Evolutionary conservation across 257 asterid genomes (phyloP), one percentile per base, ranked within the genome.

Genomic region (Primulina tabacum): DNA sequence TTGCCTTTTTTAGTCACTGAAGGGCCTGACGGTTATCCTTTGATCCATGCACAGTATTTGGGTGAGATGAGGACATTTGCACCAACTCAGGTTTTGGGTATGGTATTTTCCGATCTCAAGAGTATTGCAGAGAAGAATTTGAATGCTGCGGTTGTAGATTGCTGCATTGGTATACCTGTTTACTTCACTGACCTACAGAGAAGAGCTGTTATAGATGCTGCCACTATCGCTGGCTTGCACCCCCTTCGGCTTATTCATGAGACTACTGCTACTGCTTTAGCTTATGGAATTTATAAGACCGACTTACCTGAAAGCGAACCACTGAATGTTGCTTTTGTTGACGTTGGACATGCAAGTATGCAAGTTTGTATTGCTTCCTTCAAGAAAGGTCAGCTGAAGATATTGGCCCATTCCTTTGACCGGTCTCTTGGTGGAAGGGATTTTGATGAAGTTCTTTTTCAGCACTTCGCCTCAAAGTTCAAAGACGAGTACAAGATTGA

Each of bases 261-360:
- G 78, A 93, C 99, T 4, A 89, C 99, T n/a, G 96, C 99, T 26
- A 93, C 99, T 67, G 97, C 99, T 57, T 64, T 93, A 75, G 97
- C 97, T 14, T 93, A 89, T 80, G 99, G 99, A 60, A 21, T 93
- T 67, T 93, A 93, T 77, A 93, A 93, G 86, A 89, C 96, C 0
- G 99, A 93, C 63, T 75, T 93, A 58, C 97, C 99, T 16, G 99
- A 93, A 69, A 89, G 77, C 63, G 99, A 93, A 30, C 84, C 87
- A 30, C 6, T 90, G 75, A 93, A 90, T 47, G 80, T 93, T 65
- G 99, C 89, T 68, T 90, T 93, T 78, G 82, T 93, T 58, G 99
- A 93, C 60, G 82, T 88, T 40, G 99, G 99, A 18, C 97, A 90
- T 75, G 82, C 96, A 7, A 90, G 99, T 53, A 32, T 93, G 86